Percentiles rank a stretch among this genome's conserved stretches.
phyloP scores from a whole-genome alignment of 148 eudicot species.

The Bassia scoparia region DNA sequence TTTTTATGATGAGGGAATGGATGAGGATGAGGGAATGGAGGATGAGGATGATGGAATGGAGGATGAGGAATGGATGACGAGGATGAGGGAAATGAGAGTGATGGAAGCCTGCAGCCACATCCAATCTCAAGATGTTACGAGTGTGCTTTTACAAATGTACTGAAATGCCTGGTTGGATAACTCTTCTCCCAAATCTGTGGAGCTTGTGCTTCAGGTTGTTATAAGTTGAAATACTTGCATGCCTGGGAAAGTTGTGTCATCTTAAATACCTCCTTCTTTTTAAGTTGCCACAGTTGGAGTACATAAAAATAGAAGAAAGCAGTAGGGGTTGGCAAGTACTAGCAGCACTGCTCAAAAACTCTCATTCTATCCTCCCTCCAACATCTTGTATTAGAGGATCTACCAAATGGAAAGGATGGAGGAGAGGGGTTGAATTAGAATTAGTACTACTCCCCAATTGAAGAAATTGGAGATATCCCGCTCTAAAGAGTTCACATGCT shows the following conservation, averaged over 20 bases:
- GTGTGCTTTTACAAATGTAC: not conserved
- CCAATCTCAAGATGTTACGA: not conserved
- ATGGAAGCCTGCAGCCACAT: slow-evolving; percentile 16
- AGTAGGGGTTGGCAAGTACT: too few relatives aligned
- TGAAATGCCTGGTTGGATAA: slow-evolving; percentile 8
- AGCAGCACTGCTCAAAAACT: too few relatives aligned
- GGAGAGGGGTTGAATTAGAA: not conserved
- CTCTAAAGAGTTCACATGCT: not conserved
- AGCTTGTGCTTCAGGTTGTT: not conserved
- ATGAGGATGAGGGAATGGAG: not conserved
- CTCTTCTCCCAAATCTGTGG: not conserved
- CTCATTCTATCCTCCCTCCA: not conserved
- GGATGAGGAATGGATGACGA: too few relatives aligned
- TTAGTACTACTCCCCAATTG: not conserved
- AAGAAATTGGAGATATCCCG: not conserved
- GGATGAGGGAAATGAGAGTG: not conserved
- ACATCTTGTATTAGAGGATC: not conserved
- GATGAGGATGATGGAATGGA: too few relatives aligned
- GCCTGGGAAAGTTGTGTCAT: not conserved
- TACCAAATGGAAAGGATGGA: slow-evolving; percentile 11
- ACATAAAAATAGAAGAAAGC: not conserved
- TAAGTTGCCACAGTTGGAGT: not conserved
- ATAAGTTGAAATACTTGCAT: not conserved
- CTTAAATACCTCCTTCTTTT: not conserved
- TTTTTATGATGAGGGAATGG: not conserved